Evolutionary conservation across 768 basidiomycete genomes (phyloP).

Genomic region (Rhizopogon roseolus): DNA sequence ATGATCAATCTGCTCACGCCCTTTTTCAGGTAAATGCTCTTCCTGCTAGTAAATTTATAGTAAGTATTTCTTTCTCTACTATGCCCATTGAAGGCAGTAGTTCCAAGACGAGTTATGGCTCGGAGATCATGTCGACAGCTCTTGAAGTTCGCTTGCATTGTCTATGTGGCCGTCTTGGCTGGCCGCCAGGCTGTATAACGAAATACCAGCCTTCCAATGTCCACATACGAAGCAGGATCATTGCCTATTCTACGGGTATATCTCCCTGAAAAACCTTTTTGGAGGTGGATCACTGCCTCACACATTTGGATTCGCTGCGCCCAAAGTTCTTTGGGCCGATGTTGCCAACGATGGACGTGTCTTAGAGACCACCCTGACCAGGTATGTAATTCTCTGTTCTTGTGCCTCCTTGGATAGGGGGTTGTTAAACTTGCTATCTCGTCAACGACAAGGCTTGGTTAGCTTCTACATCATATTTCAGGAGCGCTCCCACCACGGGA

Average conservation of each 20-base stretch:
- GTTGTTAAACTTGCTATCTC: conserved; percentile 1
- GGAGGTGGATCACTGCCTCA: conserved; percentile 25
- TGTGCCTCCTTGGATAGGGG: background rate
- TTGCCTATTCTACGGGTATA: conserved; percentile 26
- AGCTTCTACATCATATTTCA: conserved; percentile 28
- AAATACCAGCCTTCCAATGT: conserved; percentile 28
- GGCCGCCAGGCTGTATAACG: conserved; percentile 16
- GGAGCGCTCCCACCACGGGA: conserved; percentile 21
- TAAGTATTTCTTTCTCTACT: background rate
- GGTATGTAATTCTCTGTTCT: conserved; percentile 13
- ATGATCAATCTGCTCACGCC: background rate
- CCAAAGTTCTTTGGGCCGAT: conserved; percentile 29
- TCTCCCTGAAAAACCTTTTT: conserved; percentile 34
- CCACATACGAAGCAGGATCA: conserved; percentile 28
- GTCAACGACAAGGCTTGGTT: conserved; percentile 11
- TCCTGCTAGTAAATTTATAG: background rate
- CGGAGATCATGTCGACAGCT: conserved; percentile 6
- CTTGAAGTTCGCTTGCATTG: conserved; percentile 25
- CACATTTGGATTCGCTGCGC: conserved; percentile 18
- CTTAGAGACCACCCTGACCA: conserved; percentile 12
- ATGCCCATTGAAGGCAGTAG: too few species aligned
- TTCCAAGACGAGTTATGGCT: background rate
- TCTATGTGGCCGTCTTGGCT: conserved; percentile 27
- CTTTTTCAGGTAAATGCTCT: background rate
- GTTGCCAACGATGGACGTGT: conserved; percentile 37